Conservation (phyloP, 2,329 filamentous ascomycete genomes). For the Sporothrix brasiliensis region DNA sequence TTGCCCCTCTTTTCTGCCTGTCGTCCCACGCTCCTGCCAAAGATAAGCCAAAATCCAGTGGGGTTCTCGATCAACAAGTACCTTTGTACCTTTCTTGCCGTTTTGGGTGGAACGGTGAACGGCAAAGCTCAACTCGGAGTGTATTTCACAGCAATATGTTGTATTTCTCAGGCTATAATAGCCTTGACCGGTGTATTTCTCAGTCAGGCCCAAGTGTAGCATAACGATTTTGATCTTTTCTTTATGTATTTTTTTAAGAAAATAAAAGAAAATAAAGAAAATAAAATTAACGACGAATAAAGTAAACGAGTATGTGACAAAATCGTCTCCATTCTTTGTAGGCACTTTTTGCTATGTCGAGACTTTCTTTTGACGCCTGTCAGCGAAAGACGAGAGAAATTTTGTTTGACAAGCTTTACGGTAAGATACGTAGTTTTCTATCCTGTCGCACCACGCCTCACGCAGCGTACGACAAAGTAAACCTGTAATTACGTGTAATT, state of each 20-base stretch:
- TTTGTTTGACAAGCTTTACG: not conserved
- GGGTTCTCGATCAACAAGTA: slow-evolving; percentile 15
- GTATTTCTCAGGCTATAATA: not conserved
- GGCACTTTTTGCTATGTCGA: not conserved
- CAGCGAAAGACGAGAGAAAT: not conserved
- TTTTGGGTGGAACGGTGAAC: slow-evolving; percentile 6
- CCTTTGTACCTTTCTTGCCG: slow-evolving; percentile 13
- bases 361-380: not conserved
- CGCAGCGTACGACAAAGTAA: not conserved
- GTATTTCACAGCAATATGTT: too few species aligned
- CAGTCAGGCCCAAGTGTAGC: not conserved
- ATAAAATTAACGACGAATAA: not conserved
- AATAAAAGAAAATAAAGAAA: not conserved
- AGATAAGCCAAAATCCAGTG: not conserved
- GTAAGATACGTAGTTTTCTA: not conserved
- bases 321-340: not conserved
- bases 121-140: not conserved
- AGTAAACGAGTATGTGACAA: not conserved
- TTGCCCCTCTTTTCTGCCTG: slow-evolving; percentile 17
- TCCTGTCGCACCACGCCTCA: not conserved
- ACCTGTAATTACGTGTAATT: too few species aligned
- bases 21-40: not conserved
- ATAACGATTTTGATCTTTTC: not conserved
- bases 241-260: not conserved
- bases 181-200: not conserved